These are phyloP conservation scores for Leavenworthia alabamica DNA, from an alignment of 345 rosid genomes.

Conservation along the genomic window DNA sequence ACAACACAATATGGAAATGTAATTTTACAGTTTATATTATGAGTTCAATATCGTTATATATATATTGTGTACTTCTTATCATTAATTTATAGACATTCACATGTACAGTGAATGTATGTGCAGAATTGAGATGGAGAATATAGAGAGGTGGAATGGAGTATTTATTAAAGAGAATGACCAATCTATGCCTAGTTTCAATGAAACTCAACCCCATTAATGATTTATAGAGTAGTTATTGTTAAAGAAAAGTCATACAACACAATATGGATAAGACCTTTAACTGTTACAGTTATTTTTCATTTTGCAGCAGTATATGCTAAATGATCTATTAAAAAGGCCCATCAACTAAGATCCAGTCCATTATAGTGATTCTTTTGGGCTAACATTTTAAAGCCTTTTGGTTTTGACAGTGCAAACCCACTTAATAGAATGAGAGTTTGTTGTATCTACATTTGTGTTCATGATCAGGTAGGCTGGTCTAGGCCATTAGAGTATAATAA, in stretches of 20 bases:
- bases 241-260: too few relatives aligned
- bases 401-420: background rate
- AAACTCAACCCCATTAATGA: background rate
- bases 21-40: background rate
- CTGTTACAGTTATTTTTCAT: too few relatives aligned
- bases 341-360: background rate
- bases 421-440: background rate
- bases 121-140: background rate
- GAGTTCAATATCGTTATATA: background rate
- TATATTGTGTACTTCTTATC: background rate
- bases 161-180: background rate
- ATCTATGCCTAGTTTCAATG: background rate
- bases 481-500: background rate
- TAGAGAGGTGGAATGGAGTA: background rate
- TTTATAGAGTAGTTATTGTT: background rate
- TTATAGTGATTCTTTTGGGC: background rate
- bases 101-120: slow-evolving; percentile 1
- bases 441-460: background rate
- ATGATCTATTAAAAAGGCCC: background rate
- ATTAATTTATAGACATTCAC: background rate
- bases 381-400: background rate
- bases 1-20: background rate
- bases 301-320: background rate
- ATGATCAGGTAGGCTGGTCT: background rate
- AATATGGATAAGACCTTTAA: slow-evolving; percentile 2